Conservation (phyloP, 2,329 filamentous ascomycete genomes). For the Simplicillium aogashimaense region DNA sequence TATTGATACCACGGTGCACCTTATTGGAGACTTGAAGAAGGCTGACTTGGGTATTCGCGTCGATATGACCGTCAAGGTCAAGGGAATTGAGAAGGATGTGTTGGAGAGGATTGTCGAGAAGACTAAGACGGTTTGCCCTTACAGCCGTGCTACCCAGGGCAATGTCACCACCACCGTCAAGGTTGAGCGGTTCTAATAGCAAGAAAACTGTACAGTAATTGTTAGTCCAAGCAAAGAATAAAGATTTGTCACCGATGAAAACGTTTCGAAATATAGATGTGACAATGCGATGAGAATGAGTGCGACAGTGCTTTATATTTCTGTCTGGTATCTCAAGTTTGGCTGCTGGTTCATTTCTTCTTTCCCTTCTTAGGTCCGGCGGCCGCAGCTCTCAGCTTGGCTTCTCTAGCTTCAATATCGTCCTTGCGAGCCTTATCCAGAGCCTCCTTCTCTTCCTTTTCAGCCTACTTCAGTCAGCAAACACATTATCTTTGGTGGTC, state of each 20-base stretch:
- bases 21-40: conserved; percentile 32
- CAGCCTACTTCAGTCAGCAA: conserved; percentile 29
- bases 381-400: conserved; percentile 44
- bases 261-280: too few species aligned
- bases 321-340: not conserved
- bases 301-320: too few species aligned
- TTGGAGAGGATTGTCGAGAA: conserved; percentile 16
- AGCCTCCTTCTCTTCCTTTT: conserved; percentile 47
- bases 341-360: conserved; percentile 24
- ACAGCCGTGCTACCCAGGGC: conserved; percentile 16
- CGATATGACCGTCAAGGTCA: conserved; percentile 27
- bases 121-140: conserved; percentile 17
- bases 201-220: too few species aligned
- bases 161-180: conserved; percentile 16
- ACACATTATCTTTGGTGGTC: conserved; percentile 12
- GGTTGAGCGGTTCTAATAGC: conserved; percentile 6
- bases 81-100: conserved; percentile 14
- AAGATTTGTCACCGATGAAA: too few species aligned
- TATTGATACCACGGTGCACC: conserved; percentile 29
- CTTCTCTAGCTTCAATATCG: conserved; percentile 45
- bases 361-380: conserved; percentile 40
- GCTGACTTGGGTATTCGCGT: conserved; percentile 33
- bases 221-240: too few species aligned
- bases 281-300: too few species aligned
- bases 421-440: conserved; percentile 35